These are phyloP conservation scores for Coleophoma eucalyptorum DNA, from an alignment of 2,329 filamentous ascomycete species.

Conservation along the genomic window DNA sequence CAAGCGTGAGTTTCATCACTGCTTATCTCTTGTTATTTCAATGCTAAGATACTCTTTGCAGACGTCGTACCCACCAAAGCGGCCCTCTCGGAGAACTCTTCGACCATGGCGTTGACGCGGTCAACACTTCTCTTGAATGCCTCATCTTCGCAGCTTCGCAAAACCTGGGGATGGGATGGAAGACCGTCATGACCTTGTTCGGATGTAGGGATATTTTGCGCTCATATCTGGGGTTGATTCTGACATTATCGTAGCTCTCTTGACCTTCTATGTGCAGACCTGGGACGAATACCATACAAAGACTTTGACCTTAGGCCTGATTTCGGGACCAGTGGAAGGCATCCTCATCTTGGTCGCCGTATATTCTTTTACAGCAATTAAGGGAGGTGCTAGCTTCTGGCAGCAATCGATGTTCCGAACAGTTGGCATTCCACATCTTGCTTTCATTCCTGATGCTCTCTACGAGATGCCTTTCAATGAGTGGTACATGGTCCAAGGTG, in stretches of 20 bases:
- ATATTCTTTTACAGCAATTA: conserved; percentile 77
- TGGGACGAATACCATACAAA: conserved; percentile 99
- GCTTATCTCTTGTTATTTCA: background rate
- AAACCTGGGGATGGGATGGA: conserved; percentile 91
- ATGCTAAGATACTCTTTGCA: conserved; percentile 28
- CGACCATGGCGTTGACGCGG: conserved; percentile 94
- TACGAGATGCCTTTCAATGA: conserved; percentile 85
- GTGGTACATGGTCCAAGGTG: conserved; percentile 89
- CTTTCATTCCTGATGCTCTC: conserved; percentile 63
- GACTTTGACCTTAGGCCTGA: conserved; percentile 83
- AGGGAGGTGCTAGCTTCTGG: conserved; percentile 93
- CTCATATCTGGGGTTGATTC: background rate
- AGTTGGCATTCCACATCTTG: conserved; percentile 53
- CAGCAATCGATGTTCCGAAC: conserved; percentile 82
- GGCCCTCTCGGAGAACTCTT: conserved; percentile 95
- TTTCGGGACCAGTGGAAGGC: conserved; percentile 94
- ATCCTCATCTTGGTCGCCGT: conserved; percentile 79
- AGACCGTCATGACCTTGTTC: conserved; percentile 79
- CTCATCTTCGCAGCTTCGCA: conserved; percentile 88
- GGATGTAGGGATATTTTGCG: conserved; percentile 53
- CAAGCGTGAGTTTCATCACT: conserved; percentile 66
- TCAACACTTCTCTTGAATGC: conserved; percentile 93
- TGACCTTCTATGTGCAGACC: conserved; percentile 98
- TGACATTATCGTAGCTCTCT: conserved; percentile 52
- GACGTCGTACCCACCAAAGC: conserved; percentile 84